Evolutionary conservation across 331 rosid species (phyloP).

Genomic region (Spiraea crenata): DNA sequence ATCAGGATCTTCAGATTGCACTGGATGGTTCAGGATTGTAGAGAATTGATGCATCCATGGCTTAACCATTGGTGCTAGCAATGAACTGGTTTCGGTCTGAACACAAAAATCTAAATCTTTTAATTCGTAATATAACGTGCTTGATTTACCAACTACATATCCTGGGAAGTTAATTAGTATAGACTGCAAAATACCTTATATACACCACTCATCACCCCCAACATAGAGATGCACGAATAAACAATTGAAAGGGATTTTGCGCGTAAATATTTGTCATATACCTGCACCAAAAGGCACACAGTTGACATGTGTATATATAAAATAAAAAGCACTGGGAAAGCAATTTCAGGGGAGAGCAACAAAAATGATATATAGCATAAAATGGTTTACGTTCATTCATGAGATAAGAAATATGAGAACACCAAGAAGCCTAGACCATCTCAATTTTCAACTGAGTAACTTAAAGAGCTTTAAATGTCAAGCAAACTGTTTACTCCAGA

Average conservation of each 20-base stretch:
- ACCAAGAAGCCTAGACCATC: not conserved
- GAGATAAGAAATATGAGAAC: not conserved
- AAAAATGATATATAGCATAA: not conserved
- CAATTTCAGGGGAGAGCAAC: not conserved
- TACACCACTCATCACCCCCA: conserved; percentile 90
- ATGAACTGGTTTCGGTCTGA: conserved; percentile 69
- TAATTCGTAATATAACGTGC: conserved; percentile 29
- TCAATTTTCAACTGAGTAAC: not conserved
- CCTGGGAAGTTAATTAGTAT: conserved; percentile 20
- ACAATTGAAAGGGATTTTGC: conserved; percentile 76
- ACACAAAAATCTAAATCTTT: conserved; percentile 42
- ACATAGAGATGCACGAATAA: conserved; percentile 77
- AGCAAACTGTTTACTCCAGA: not conserved
- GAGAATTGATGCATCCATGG: conserved; percentile 90
- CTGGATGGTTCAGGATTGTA: conserved; percentile 60
- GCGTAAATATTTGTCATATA: conserved; percentile 61
- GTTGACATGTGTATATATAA: not conserved
- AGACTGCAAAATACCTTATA: conserved; percentile 56
- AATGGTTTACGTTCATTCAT: not conserved
- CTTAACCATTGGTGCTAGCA: conserved; percentile 64
- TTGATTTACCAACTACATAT: conserved; percentile 27
- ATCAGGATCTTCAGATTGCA: conserved; percentile 84
- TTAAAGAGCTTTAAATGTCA: not conserved
- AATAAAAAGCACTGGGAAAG: not conserved
- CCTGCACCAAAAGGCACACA: conserved; percentile 40